phyloP scores from a whole-genome alignment of 306 rosid species.

The Glycine tomentella region DNA sequence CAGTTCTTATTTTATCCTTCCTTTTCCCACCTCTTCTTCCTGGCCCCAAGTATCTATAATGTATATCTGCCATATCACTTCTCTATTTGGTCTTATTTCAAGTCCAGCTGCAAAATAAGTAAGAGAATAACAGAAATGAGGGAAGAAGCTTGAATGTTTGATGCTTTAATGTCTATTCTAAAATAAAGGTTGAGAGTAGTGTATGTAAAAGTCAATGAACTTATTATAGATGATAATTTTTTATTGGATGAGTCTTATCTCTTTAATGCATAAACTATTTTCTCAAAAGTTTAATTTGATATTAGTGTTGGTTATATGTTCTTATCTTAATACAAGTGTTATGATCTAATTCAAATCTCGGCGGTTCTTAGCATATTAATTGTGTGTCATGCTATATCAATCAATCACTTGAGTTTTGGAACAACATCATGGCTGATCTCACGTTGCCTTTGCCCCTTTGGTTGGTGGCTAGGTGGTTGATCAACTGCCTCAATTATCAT shows the following conservation, averaged over 20 bases:
- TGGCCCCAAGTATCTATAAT: not conserved
- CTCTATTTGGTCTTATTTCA: not conserved
- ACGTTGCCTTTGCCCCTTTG: not conserved
- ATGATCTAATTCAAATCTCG: constrained; percentile 13
- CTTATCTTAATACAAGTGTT: not conserved
- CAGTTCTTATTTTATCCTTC: not conserved
- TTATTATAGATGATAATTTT: no score
- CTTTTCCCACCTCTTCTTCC: no score
- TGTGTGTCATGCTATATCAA: not conserved
- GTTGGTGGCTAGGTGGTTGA: constrained; percentile 39
- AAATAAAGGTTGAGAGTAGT: not conserved
- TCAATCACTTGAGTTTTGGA: constrained; percentile 7
- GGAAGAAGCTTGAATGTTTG: constrained; percentile 5
- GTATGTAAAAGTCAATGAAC: no score
- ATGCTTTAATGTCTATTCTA: not conserved
- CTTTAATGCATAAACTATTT: no score
- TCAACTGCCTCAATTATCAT: constrained; percentile 44
- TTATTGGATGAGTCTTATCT: no score
- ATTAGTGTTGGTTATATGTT: not conserved
- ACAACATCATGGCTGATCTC: constrained; percentile 2
- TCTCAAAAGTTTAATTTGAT: not conserved
- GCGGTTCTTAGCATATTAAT: not conserved
- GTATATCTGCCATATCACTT: not conserved
- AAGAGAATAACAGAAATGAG: not conserved
- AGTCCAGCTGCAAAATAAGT: constrained; percentile 1